phyloP scores from a whole-genome alignment of 108 stramenopile genomes.

The Discostella stelligeroides region DNA sequence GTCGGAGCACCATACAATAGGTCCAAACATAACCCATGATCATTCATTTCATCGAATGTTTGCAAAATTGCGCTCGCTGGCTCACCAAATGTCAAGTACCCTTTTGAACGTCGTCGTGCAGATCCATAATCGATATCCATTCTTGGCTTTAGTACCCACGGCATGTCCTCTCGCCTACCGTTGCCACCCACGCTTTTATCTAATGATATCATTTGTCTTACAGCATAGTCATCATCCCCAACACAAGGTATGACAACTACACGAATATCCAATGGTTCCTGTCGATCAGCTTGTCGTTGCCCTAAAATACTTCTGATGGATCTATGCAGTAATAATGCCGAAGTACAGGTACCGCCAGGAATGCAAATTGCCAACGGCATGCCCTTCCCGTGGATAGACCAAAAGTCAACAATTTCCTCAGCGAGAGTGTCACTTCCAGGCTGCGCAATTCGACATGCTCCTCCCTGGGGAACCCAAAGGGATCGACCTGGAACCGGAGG shows the following conservation, averaged over 20 bases:
- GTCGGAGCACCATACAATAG: constrained; percentile 84
- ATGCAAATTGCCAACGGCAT: constrained; percentile 69
- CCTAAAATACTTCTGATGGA: constrained; percentile 51
- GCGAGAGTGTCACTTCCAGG: constrained; percentile 54
- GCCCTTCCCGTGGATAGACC: constrained; percentile 58
- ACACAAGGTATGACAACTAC: constrained; percentile 87
- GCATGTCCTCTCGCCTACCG: constrained; percentile 57
- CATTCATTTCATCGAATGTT: constrained; percentile 70
- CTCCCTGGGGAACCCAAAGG: constrained; percentile 84
- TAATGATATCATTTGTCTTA: constrained; percentile 78
- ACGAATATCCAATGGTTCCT: constrained; percentile 61
- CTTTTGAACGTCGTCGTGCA: constrained; percentile 19
- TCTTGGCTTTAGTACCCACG: constrained; percentile 58
- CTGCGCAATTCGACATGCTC: constrained; percentile 58
- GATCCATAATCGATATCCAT: constrained; percentile 40
- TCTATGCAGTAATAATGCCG: constrained; percentile 67
- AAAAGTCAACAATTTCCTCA: constrained; percentile 61
- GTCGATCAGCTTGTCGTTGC: constrained; percentile 9
- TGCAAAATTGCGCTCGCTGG: constrained; percentile 61
- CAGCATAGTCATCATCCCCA: constrained; percentile 77
- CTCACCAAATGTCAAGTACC: constrained; percentile 77
- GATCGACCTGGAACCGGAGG: constrained; percentile 65
- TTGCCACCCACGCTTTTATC: constrained; percentile 49
- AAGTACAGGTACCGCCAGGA: constrained; percentile 87
- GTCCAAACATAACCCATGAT: constrained; percentile 66